Evolutionary conservation across 495 filamentous ascomycete genomes (phyloP).

Genomic region (Cryomyces minteri): DNA sequence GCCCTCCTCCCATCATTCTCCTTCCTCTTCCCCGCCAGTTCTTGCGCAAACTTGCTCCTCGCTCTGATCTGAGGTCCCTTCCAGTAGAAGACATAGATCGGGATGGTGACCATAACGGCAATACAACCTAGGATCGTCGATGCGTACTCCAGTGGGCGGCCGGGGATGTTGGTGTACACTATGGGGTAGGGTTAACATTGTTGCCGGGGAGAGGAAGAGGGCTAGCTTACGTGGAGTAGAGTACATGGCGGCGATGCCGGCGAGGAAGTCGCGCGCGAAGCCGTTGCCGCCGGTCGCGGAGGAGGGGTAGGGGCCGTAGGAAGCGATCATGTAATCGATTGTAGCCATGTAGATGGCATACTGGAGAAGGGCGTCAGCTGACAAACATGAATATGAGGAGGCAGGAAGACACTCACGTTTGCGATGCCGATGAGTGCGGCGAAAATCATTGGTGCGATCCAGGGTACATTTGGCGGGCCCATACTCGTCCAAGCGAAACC

Average conservation of each 20-base stretch:
- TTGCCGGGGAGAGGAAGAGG: background rate
- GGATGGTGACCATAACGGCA: slow-evolving; percentile 45
- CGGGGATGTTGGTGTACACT: slow-evolving; percentile 29
- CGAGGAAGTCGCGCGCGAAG: slow-evolving; percentile 64
- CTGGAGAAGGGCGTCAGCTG: too few species aligned
- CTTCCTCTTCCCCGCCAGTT: slow-evolving; percentile 6
- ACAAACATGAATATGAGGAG: background rate
- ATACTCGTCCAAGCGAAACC: slow-evolving; percentile 49
- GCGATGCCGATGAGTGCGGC: slow-evolving; percentile 46
- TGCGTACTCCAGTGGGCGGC: slow-evolving; percentile 43
- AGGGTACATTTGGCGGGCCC: slow-evolving; percentile 34
- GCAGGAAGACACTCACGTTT: slow-evolving; percentile 17
- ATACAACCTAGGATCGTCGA: slow-evolving; percentile 57
- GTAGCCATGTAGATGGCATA: slow-evolving; percentile 60
- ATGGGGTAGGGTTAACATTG: background rate
- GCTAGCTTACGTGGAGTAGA: slow-evolving; percentile 33
- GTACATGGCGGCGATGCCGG: slow-evolving; percentile 56
- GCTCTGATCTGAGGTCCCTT: slow-evolving; percentile 49
- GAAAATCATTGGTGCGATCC: slow-evolving; percentile 49
- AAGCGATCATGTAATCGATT: slow-evolving; percentile 72
- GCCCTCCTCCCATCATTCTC: slow-evolving; percentile 3
- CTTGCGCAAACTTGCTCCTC: slow-evolving; percentile 55
- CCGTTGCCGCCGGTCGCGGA: slow-evolving; percentile 65
- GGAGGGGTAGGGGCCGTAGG: slow-evolving; percentile 61
- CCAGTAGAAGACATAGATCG: slow-evolving; percentile 65